phyloP scores from a whole-genome alignment of 2,329 filamentous ascomycete genomes.

The Epichloe coenophiala region DNA sequence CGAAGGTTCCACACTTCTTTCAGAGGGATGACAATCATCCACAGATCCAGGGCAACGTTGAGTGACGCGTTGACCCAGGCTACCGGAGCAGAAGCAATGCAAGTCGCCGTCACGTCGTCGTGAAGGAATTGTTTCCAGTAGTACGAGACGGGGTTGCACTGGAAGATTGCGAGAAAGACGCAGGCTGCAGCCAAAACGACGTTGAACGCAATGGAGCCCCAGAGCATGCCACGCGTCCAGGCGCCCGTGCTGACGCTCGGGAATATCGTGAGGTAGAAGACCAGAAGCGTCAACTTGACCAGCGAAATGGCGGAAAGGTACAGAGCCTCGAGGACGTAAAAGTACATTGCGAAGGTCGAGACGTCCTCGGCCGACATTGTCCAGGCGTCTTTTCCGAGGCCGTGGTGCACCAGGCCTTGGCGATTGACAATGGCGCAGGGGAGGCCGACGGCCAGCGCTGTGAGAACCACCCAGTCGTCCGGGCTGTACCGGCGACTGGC shows the following conservation, averaged over 20 bases:
- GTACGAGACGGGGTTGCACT: conserved; percentile 32
- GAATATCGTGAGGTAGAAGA: conserved; percentile 40
- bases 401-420: conserved; percentile 18
- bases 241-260: conserved; percentile 18
- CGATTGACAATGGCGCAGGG: conserved; percentile 17
- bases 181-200: conserved; percentile 24
- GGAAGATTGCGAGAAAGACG: conserved; percentile 27
- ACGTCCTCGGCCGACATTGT: conserved; percentile 24
- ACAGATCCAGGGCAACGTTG: conserved; percentile 33
- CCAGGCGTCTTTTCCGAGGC: conserved; percentile 34
- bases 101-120: conserved; percentile 27
- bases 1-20: conserved; percentile 23
- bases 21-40: conserved; percentile 34
- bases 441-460: conserved; percentile 11
- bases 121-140: conserved; percentile 36
- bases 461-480: conserved; percentile 19
- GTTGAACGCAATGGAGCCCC: conserved; percentile 23
- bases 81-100: conserved; percentile 31
- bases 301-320: conserved; percentile 31
- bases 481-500: conserved; percentile 16
- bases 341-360: conserved; percentile 24
- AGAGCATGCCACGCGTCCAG: conserved; percentile 19
- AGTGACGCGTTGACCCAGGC: conserved; percentile 35
- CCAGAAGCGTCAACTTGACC: conserved; percentile 33
- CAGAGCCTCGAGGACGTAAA: conserved; percentile 26